phyloP scores from a whole-genome alignment of 1,139 yeast genomes.

The Suhomyces atakaporum region DNA sequence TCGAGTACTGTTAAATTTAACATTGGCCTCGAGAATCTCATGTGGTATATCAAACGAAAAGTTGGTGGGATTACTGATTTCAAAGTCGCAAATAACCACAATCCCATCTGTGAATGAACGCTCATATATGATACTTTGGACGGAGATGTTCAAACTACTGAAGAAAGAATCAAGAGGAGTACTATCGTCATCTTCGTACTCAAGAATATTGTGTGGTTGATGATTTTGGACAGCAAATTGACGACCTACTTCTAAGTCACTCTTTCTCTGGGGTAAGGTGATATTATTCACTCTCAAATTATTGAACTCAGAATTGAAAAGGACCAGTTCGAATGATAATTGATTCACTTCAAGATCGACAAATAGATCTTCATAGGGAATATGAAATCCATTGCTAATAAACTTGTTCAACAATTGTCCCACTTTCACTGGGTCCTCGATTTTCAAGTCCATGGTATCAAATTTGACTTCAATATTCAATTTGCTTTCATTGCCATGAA shows the following conservation, averaged over 20 bases:
- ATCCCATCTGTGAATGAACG: conserved; percentile 24
- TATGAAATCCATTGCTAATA: conserved; percentile 11
- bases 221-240: background rate
- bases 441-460: conserved; percentile 16
- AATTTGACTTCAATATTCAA: conserved; percentile 14
- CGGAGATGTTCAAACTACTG: conserved; percentile 20
- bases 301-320: conserved; percentile 12
- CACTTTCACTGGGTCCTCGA: conserved; percentile 16
- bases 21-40: conserved; percentile 20
- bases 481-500: conserved; percentile 4
- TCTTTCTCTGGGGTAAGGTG: conserved; percentile 2
- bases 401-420: conserved; percentile 20
- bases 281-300: conserved; percentile 7
- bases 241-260: too few species aligned
- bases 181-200: background rate
- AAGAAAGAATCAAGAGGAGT: conserved; percentile 6
- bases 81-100: conserved; percentile 32
- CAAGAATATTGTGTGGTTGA: too few species aligned
- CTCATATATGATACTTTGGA: conserved; percentile 26
- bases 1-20: conserved; percentile 20
- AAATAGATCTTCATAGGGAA: conserved; percentile 11
- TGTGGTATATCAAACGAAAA: conserved; percentile 25
- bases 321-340: conserved; percentile 12
- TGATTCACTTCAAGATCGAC: conserved; percentile 23
- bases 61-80: conserved; percentile 39